A percentile compares a stretch with the other conserved stretches of the same genome.
Conservation (phyloP, 331 rosid species). For the Malus hybrid region DNA sequence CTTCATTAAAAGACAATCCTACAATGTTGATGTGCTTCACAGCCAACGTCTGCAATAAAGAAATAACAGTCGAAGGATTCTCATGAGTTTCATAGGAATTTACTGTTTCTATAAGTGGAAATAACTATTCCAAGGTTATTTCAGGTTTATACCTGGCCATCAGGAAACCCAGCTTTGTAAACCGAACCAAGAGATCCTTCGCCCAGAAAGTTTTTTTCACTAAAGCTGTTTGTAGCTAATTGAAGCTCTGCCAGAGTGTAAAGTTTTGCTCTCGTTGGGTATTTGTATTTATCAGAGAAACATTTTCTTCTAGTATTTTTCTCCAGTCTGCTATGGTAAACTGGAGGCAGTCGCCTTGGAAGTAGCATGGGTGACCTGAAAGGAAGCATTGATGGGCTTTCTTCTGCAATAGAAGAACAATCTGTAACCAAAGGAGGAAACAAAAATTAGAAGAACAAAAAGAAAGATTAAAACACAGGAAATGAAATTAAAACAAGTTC, state of each 20-base stretch:
- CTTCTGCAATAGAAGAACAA: slow-evolving; percentile 20
- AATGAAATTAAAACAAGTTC: background rate
- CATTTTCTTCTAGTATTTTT: slow-evolving; percentile 28
- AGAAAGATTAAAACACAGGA: background rate
- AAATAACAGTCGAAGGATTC: background rate
- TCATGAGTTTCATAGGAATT: background rate
- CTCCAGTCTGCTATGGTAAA: slow-evolving; percentile 30
- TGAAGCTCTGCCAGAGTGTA: slow-evolving; percentile 64
- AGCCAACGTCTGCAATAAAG: slow-evolving; percentile 46
- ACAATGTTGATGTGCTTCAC: slow-evolving; percentile 64
- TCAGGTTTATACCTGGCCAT: slow-evolving; percentile 50
- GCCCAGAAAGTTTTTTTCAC: slow-evolving; percentile 60
- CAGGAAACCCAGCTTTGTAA: slow-evolving; percentile 72
- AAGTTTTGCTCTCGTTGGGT: slow-evolving; percentile 34
- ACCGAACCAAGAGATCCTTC: slow-evolving; percentile 90
- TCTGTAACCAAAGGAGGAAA: slow-evolving; percentile 3
- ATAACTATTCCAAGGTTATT: background rate
- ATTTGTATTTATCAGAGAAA: slow-evolving; percentile 24
- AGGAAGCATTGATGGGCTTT: slow-evolving; percentile 21
- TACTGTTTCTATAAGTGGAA: background rate
- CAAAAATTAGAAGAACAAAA: background rate
- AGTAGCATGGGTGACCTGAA: slow-evolving; percentile 22
- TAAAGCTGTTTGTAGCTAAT: slow-evolving; percentile 64
- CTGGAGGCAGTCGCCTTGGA: slow-evolving; percentile 25
- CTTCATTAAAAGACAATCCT: slow-evolving; percentile 54